phyloP scores from a whole-genome alignment of 768 basidiomycete species.

The Hortiboletus campestris region DNA sequence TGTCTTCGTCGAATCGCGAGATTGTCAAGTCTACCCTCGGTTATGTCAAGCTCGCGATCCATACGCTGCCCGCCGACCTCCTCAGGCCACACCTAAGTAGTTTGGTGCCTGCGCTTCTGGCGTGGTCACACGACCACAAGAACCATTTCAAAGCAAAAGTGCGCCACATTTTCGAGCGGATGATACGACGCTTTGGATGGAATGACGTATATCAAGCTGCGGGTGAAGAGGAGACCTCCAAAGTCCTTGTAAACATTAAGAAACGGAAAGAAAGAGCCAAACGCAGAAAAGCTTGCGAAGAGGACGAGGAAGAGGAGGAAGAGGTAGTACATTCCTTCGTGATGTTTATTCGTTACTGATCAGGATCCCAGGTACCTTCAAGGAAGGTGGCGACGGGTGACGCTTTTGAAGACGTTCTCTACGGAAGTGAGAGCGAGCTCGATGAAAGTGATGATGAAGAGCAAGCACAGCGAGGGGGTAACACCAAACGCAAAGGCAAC shows the following conservation, averaged over 20 bases:
- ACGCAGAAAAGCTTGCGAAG: slow-evolving; percentile 69
- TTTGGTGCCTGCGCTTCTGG: slow-evolving; percentile 81
- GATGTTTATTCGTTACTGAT: slow-evolving; percentile 7
- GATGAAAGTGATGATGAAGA: slow-evolving; percentile 69
- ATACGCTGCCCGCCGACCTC: slow-evolving; percentile 71
- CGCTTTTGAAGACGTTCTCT: slow-evolving; percentile 96
- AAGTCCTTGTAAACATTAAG: slow-evolving; percentile 91
- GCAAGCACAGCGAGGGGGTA: slow-evolving; percentile 27
- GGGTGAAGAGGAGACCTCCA: slow-evolving; percentile 77
- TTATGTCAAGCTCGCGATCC: slow-evolving; percentile 90
- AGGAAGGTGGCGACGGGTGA: slow-evolving; percentile 64
- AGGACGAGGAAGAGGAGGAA: slow-evolving; percentile 60
- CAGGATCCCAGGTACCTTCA: slow-evolving; percentile 37
- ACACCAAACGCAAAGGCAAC: slow-evolving; percentile 36
- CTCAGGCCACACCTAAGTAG: slow-evolving; percentile 73
- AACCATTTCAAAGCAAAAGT: slow-evolving; percentile 99
- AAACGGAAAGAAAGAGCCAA: slow-evolving; percentile 94
- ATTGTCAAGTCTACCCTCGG: slow-evolving; percentile 97
- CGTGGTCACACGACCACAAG: slow-evolving; percentile 97
- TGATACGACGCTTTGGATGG: slow-evolving; percentile 88
- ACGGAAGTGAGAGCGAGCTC: slow-evolving; percentile 92
- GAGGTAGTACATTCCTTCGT: slow-evolving; percentile 32
- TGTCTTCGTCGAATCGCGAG: slow-evolving; percentile 93
- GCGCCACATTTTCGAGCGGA: slow-evolving; percentile 93
- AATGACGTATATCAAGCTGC: slow-evolving; percentile 76